Base-by-base conservation (phyloP, 768 basidiomycete genomes). In the Guyanaporus albipodus region DNA sequence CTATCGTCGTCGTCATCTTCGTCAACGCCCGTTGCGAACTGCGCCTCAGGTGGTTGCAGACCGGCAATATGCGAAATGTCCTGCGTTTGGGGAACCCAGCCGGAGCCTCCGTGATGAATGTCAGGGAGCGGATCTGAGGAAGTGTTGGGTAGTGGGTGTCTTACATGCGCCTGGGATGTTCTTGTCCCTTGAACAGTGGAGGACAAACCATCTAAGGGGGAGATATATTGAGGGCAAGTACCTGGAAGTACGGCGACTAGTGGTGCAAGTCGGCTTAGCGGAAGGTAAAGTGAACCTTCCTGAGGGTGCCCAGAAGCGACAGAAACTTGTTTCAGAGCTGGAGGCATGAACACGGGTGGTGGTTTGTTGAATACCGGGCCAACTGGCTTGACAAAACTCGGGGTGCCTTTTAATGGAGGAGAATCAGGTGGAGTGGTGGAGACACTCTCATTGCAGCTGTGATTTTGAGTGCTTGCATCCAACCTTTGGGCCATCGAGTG, bases 1-100 rank as follows among this genome's bases (percentile, higher is more conserved):
- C 86, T 87, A 56, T 88, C 85, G 9, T 76, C 75, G 42, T 60
- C 58, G 52, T 87, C 85, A 36, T 82, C 79, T 12, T 63, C 62
- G 37, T 82, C 79, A 24, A 22, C 36, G 8, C 19, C 39, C n/a
- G 18, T 14, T 18, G 31, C n/a, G 15, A 22, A 38, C 23, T 19
- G 46, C 19, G 22, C 37, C 8, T 48, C 29, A 19, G 55, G 59
- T 4, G 67, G 60, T 55, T 77, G 74, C 6, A 67, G 70, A 14
- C 63, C 65, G 33, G 63, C 61, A 4, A 73, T 74, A 45, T 73
- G 73, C 31, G 77, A 75, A 0, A 78, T 80, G 19, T 83, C 82
- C 60, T 87, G 85, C 3, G 78, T 79, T 4, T 70, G 70, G 0
- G 78, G 71, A 58, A 76, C 69, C 83, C 85, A 86, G 7, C 75